These are phyloP conservation scores for Stagonosporopsis rhizophila DNA, from an alignment of 2,329 filamentous ascomycete species.

Conservation along the genomic window DNA sequence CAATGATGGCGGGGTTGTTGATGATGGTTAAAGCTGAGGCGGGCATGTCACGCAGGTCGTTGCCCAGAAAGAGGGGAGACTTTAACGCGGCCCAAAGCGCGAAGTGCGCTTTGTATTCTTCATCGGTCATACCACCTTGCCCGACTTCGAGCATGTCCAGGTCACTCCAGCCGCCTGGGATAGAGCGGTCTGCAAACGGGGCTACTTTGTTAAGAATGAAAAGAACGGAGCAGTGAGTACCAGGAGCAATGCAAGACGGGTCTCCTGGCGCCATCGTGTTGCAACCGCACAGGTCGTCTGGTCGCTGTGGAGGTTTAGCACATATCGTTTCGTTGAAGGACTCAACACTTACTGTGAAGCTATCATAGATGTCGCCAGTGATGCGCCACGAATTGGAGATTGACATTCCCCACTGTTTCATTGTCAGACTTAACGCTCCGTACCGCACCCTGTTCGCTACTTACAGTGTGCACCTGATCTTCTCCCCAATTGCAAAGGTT, in stretches of 20 bases:
- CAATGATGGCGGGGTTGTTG: slow-evolving; percentile 45
- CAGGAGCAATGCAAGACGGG: slow-evolving; percentile 35
- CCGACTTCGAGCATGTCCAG: slow-evolving; percentile 43
- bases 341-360: slow-evolving; percentile 24
- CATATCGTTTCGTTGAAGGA: not conserved
- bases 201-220: slow-evolving; percentile 42
- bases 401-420: slow-evolving; percentile 41
- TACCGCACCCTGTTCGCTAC: not conserved
- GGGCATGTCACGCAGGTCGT: slow-evolving; percentile 49
- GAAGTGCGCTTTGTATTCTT: slow-evolving; percentile 51
- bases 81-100: slow-evolving; percentile 53
- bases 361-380: slow-evolving; percentile 41
- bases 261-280: slow-evolving; percentile 34
- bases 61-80: slow-evolving; percentile 54
- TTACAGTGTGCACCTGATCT: slow-evolving; percentile 38
- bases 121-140: slow-evolving; percentile 38
- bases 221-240: slow-evolving; percentile 38
- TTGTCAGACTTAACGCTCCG: slow-evolving; percentile 2
- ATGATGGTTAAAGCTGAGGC: slow-evolving; percentile 51
- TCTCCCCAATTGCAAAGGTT: slow-evolving; percentile 49
- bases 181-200: slow-evolving; percentile 36
- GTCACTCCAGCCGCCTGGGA: slow-evolving; percentile 40
- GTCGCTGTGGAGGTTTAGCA: slow-evolving; percentile 20
- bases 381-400: slow-evolving; percentile 48
- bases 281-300: slow-evolving; percentile 37